Conservation (phyloP, 108 stramenopile genomes). For the Skeletonema tropicum region DNA sequence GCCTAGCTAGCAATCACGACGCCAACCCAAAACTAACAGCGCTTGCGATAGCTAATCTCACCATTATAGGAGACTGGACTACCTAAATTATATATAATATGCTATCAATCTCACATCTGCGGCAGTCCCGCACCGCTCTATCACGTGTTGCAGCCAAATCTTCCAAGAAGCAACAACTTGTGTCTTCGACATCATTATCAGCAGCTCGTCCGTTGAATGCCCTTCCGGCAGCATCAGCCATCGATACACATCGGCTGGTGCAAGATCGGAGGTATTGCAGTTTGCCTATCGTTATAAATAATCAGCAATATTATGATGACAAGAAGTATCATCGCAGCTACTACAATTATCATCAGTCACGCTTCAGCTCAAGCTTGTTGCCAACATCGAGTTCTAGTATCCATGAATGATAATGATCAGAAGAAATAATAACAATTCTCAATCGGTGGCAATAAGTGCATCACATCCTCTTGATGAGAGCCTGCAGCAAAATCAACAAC, state of each 20-base stretch:
- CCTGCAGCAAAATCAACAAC: background rate
- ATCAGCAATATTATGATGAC: background rate
- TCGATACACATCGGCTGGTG: background rate
- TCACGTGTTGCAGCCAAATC: background rate
- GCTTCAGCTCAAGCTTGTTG: background rate
- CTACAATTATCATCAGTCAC: background rate
- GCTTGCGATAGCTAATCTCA: background rate
- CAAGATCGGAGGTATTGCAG: background rate
- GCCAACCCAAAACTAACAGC: background rate
- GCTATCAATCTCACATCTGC: background rate
- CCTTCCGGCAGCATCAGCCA: background rate
- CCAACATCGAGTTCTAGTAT: background rate
- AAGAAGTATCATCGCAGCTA: background rate
- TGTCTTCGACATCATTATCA: background rate
- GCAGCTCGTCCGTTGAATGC: background rate
- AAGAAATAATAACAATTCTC: background rate
- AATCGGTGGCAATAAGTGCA: background rate
- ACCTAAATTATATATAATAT: no score
- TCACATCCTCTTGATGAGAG: background rate
- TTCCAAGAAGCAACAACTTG: background rate
- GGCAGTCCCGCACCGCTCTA: slow-evolving; percentile 2
- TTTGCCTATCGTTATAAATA: background rate
- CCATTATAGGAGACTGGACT: no score
- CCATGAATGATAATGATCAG: background rate
- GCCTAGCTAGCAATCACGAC: no score